Evolutionary conservation across 1,284 basidiomycete species (phyloP).

Genomic region (Ceratobasidium sp.): DNA sequence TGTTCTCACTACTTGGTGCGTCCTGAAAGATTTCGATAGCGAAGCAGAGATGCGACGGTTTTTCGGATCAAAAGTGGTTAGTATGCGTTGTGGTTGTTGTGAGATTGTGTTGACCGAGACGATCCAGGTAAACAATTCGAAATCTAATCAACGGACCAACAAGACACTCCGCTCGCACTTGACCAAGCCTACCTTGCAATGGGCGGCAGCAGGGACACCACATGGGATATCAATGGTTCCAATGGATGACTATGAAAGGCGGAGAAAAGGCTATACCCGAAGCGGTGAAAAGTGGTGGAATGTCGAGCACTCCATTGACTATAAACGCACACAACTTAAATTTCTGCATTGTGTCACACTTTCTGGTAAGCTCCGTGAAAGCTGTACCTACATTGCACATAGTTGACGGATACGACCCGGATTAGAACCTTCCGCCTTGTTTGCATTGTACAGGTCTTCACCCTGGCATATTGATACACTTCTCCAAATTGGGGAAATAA

Average conservation of each 20-base stretch:
- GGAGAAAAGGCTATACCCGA: conserved; percentile 44
- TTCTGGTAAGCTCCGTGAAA: conserved; percentile 70
- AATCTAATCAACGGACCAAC: conserved; percentile 59
- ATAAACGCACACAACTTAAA: conserved; percentile 77
- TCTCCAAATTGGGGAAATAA: conserved; percentile 84
- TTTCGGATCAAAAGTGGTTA: conserved; percentile 88
- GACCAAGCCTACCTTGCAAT: conserved; percentile 37
- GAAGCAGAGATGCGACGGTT: conserved; percentile 89
- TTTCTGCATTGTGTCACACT: conserved; percentile 82
- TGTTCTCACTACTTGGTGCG: conserved; percentile 64
- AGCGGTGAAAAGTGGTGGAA: conserved; percentile 80
- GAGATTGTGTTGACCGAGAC: neutral
- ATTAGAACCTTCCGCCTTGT: conserved; percentile 49
- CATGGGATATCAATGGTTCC: conserved; percentile 68
- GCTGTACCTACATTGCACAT: neutral
- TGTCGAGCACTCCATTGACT: conserved; percentile 82
- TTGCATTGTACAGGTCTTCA: conserved; percentile 53
- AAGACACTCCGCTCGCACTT: conserved; percentile 42
- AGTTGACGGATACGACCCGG: neutral
- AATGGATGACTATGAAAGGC: conserved; percentile 55
- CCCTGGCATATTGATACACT: conserved; percentile 90
- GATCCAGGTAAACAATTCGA: conserved; percentile 38
- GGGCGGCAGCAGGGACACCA: conserved; percentile 47
- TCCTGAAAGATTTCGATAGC: conserved; percentile 81
- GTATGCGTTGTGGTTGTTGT: conserved; percentile 45